Percentiles rank a stretch among this genome's conserved stretches.
phyloP scores from a whole-genome alignment of 305 asterid species.

The Fraxinus latifolia region DNA sequence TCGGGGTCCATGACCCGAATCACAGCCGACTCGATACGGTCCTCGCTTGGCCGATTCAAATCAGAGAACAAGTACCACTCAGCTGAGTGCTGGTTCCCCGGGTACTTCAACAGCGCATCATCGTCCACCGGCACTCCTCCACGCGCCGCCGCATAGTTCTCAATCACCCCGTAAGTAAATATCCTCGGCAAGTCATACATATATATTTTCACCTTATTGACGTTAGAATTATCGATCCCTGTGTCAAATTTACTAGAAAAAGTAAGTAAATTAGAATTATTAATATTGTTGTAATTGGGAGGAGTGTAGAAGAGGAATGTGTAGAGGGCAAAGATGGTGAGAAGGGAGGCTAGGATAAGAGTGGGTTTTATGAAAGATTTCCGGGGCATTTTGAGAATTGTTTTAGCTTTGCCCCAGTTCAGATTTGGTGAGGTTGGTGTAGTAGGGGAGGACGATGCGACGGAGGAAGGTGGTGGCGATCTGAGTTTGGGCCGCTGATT shows the following conservation, averaged over 20 bases:
- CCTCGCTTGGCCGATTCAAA: slow-evolving; percentile 42
- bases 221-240: background rate
- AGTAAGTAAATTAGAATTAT: slow-evolving; percentile 5
- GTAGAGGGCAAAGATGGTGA: slow-evolving; percentile 50
- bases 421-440: slow-evolving; percentile 23
- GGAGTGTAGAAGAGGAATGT: slow-evolving; percentile 45
- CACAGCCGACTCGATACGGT: slow-evolving; percentile 44
- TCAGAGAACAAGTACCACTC: slow-evolving; percentile 88
- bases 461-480: slow-evolving; percentile 50
- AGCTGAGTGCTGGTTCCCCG: slow-evolving; percentile 91
- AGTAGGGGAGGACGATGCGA: background rate
- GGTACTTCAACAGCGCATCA: slow-evolving; percentile 70
- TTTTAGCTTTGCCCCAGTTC: slow-evolving; percentile 12
- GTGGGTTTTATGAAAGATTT: slow-evolving; percentile 58
- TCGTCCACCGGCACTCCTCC: slow-evolving; percentile 42
- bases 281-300: slow-evolving; percentile 22
- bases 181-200: slow-evolving; percentile 80
- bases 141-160: slow-evolving; percentile 77
- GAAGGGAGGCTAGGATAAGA: slow-evolving; percentile 43
- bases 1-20: slow-evolving; percentile 65
- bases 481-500: slow-evolving; percentile 60
- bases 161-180: slow-evolving; percentile 86
- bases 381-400: slow-evolving; percentile 47
- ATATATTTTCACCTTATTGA: slow-evolving; percentile 42
- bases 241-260: background rate